Evolutionary conservation across 169 alveolate species (phyloP), one percentile per base, ranked within the genome.

Genomic region (Prorocentrum cordatum): DNA sequence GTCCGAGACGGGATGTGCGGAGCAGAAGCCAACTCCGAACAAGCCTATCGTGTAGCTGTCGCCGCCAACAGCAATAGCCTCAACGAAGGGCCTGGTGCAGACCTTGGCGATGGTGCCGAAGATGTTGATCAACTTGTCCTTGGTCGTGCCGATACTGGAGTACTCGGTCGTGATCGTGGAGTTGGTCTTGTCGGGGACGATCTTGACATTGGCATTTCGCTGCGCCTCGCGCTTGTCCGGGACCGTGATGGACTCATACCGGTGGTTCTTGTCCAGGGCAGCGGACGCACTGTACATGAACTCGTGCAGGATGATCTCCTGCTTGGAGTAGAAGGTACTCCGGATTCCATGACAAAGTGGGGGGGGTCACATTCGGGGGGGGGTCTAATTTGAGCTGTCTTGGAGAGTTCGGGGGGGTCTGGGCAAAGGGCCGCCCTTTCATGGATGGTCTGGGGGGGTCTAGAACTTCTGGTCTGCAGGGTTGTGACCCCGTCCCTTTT

Each of bases 131-230:
- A 72, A 39, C 18, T 71, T 66, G 42, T 71, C 47, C 47, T 71
- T 71, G 83, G 83, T 71, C 83, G 45, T 71, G 68, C 84, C 84
- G 45, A 72, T 72, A 35, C 84, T 68, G 10, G 84, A 72, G 50
- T 72, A 67, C 66, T 72, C 84, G 31, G 58, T 77, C 64, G 88
- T 77, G 67, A 77, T 38, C 64, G 88, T 77, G 27, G 88, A 77
- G 88, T 77, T 77, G 32, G 88, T 77, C 88, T 77, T 77, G 88
- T 77, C 88, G n/a, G 88, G 88, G 31, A 77, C 35, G 75, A 77
- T 77, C 88, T 71, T 71, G 70, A 59, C 26, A 35, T 24, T 24
- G 35, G 26, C n/a, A 27, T 59, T 59, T 35, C 42, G 72, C 72
- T 62, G 72, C 24, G 64, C 64, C 27, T 50, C 64, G 3, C n/a